Percentiles rank a stretch among this genome's conserved stretches.
Evolutionary conservation across 2,329 filamentous ascomycete genomes (phyloP).

Genomic region (Aspergillus tamarii): DNA sequence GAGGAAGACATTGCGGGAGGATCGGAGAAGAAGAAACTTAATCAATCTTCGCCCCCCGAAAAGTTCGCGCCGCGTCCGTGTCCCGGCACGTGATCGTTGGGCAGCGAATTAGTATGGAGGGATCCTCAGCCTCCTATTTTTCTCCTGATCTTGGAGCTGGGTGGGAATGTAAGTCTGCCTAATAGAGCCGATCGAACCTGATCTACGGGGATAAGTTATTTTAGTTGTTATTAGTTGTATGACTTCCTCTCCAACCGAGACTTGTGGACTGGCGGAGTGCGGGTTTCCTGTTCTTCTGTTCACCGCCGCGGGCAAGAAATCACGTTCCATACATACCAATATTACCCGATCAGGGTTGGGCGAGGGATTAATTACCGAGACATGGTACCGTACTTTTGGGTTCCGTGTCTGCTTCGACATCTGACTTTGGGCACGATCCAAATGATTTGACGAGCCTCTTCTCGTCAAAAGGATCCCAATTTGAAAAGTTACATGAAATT

Average conservation of each 20-base stretch:
- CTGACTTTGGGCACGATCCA: not conserved
- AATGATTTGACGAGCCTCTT: not conserved
- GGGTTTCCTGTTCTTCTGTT: not conserved
- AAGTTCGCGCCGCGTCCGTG: slow-evolving; percentile 1
- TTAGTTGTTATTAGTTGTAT: not conserved
- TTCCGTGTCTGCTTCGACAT: not conserved
- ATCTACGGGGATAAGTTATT: not conserved
- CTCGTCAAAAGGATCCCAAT: not conserved
- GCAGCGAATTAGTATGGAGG: slow-evolving; percentile 3
- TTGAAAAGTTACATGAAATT: not conserved
- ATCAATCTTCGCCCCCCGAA: not conserved
- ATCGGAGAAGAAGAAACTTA: slow-evolving; percentile 9
- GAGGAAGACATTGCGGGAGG: not conserved
- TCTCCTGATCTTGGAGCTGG: not conserved
- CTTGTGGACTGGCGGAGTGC: not conserved
- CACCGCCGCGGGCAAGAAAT: not conserved
- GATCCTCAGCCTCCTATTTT: slow-evolving; percentile 3
- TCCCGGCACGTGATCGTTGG: slow-evolving; percentile 6
- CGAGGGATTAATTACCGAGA: not conserved
- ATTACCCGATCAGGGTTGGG: slow-evolving; percentile 1
- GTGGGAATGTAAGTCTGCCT: not conserved
- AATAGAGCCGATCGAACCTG: not conserved
- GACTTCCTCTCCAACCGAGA: not conserved
- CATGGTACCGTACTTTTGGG: not conserved
- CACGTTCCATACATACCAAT: not conserved